phyloP scores from a whole-genome alignment of 148 eudicot genomes.

The Polygonum maritimum region DNA sequence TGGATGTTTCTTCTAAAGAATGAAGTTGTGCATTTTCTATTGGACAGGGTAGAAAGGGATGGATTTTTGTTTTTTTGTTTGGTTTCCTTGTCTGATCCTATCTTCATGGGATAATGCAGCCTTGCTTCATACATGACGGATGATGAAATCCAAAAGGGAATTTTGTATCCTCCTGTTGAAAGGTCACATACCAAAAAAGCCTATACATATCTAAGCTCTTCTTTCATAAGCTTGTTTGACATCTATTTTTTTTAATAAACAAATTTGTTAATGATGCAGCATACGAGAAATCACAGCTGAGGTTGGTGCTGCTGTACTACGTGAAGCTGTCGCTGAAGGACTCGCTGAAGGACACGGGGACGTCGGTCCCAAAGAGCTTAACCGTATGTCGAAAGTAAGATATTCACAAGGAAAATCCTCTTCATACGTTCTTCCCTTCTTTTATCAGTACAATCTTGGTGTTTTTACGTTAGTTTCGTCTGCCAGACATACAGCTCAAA shows the following conservation, averaged over 20 bases:
- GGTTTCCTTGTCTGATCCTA: not conserved
- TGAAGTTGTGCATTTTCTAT: not conserved
- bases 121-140: constrained; percentile 92
- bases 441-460: not conserved
- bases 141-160: constrained; percentile 70
- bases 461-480: not conserved
- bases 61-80: not conserved
- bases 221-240: not conserved
- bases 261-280: constrained; percentile 29
- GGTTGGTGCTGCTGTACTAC: constrained; percentile 83
- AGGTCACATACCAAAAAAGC: constrained; percentile 29
- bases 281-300: constrained; percentile 90
- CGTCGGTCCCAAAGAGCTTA: constrained; percentile 68
- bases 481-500: too few relatives aligned
- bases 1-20: not conserved
- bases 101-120: constrained; percentile 33
- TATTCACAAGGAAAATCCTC: not conserved
- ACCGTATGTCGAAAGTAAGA: constrained; percentile 69
- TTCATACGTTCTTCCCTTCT: not conserved
- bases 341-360: constrained; percentile 88
- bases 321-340: constrained; percentile 63
- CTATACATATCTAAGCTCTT: not conserved
- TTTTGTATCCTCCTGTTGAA: constrained; percentile 68
- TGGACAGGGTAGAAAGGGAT: not conserved
- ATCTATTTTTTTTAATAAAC: not conserved